Conservation (phyloP, 495 filamentous ascomycete genomes). For the Opeltia flavorubescens region DNA sequence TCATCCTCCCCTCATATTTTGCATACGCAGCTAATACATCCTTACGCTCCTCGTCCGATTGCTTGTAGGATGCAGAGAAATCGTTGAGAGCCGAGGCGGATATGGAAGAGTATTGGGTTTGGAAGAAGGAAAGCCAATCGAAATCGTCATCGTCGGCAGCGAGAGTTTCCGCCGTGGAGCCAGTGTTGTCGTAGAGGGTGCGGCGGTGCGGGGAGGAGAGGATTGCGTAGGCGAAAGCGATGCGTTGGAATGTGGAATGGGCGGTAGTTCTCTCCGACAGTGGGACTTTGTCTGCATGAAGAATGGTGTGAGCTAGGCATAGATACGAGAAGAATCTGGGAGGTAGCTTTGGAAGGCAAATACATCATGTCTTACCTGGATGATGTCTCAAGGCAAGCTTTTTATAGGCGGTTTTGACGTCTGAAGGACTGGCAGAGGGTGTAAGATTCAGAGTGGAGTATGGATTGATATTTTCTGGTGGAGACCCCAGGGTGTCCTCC, state of each 20-base stretch:
- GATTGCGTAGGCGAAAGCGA: conserved; percentile 88
- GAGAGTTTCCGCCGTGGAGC: conserved; percentile 68
- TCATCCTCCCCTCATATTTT: conserved; percentile 55
- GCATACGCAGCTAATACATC: conserved; percentile 68
- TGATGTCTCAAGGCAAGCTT: conserved; percentile 81
- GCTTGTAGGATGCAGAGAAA: conserved; percentile 65
- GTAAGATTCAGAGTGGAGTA: conserved; percentile 75
- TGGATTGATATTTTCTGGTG: conserved; percentile 53
- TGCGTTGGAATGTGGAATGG: conserved; percentile 66
- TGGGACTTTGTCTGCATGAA: conserved; percentile 53
- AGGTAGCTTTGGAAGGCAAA: background rate
- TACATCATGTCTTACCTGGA: conserved; percentile 46
- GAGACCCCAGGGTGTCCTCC: conserved; percentile 22
- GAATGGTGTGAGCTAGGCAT: background rate
- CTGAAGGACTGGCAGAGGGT: conserved; percentile 52
- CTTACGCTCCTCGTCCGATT: conserved; percentile 66
- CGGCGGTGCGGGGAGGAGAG: conserved; percentile 68
- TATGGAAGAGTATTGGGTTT: conserved; percentile 59
- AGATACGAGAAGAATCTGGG: background rate
- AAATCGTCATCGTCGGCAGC: conserved; percentile 62
- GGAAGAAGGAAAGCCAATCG: conserved; percentile 80
- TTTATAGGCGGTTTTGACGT: conserved; percentile 91
- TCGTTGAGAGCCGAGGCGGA: conserved; percentile 52
- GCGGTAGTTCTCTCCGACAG: conserved; percentile 50
- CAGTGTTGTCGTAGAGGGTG: conserved; percentile 74